Conservation (phyloP, 495 filamentous ascomycete genomes). For the Lasiosphaeriaceae sp. region DNA sequence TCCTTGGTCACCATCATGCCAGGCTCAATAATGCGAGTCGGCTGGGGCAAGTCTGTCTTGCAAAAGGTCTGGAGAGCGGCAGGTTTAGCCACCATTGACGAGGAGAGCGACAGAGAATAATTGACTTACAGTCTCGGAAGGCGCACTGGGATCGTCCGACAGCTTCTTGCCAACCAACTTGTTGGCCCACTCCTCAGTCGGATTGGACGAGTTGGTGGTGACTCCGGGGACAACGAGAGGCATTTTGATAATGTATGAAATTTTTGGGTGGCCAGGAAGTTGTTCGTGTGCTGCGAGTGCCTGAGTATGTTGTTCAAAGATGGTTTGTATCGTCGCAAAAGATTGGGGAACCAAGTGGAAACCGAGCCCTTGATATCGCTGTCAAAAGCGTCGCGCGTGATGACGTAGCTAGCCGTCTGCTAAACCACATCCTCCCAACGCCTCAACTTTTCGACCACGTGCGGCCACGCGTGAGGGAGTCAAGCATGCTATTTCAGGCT, state of each 20-base stretch:
- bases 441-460: no score
- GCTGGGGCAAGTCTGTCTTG: slow-evolving; percentile 66
- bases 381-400: no score
- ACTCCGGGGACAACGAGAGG: slow-evolving; percentile 79
- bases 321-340: no score
- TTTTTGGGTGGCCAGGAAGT: neutral
- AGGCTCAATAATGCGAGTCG: slow-evolving; percentile 63
- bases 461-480: no score
- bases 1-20: slow-evolving; percentile 61
- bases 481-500: no score
- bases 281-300: no score
- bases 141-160: slow-evolving; percentile 30
- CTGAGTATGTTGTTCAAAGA: no score
- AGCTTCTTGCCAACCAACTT: slow-evolving; percentile 75
- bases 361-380: no score
- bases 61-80: slow-evolving; percentile 59
- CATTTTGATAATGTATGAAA: slow-evolving; percentile 50
- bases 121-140: slow-evolving; percentile 39
- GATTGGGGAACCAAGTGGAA: no score
- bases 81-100: neutral
- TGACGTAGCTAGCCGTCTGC: no score
- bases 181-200: slow-evolving; percentile 62
- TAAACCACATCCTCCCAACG: no score
- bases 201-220: slow-evolving; percentile 50
- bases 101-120: neutral